Evolutionary conservation across 1,284 basidiomycete species (phyloP).

Genomic region (Ganoderma sinense): DNA sequence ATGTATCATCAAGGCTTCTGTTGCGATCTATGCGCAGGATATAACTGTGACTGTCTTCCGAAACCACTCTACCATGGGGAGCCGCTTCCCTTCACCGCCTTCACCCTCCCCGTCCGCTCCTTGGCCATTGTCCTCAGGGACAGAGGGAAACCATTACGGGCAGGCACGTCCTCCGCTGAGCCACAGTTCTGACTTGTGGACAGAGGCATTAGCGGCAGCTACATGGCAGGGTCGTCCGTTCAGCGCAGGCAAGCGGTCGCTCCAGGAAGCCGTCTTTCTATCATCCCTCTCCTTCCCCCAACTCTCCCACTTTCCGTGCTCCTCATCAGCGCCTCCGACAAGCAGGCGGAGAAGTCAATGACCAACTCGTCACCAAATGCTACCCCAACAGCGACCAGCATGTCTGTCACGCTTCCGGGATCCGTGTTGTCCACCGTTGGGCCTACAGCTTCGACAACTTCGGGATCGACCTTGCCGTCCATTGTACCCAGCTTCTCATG

Average conservation of each 20-base stretch:
- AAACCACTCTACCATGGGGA: no score
- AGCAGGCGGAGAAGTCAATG: not conserved
- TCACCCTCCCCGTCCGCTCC: no score
- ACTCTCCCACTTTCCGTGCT: not conserved
- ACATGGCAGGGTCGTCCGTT: slow-evolving; percentile 13
- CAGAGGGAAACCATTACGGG: no score
- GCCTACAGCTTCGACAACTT: slow-evolving; percentile 9
- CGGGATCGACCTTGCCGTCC: not conserved
- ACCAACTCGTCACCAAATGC: not conserved
- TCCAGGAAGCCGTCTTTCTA: slow-evolving; percentile 12
- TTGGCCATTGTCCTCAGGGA: no score
- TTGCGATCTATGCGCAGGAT: no score
- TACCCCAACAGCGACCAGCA: not conserved
- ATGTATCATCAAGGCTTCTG: no score
- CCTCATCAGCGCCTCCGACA: not conserved
- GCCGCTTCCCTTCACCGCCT: no score
- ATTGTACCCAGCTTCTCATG: not conserved
- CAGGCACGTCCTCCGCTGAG: no score
- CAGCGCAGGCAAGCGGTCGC: slow-evolving; percentile 21
- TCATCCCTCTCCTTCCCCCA: not conserved
- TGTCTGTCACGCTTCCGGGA: not conserved
- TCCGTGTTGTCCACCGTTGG: not conserved
- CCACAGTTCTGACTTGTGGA: no score
- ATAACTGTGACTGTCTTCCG: no score
- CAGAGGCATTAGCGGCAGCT: no score